These are phyloP conservation scores for Claviceps spartinae DNA, from an alignment of 2,329 filamentous ascomycete species.

Conservation along the genomic window DNA sequence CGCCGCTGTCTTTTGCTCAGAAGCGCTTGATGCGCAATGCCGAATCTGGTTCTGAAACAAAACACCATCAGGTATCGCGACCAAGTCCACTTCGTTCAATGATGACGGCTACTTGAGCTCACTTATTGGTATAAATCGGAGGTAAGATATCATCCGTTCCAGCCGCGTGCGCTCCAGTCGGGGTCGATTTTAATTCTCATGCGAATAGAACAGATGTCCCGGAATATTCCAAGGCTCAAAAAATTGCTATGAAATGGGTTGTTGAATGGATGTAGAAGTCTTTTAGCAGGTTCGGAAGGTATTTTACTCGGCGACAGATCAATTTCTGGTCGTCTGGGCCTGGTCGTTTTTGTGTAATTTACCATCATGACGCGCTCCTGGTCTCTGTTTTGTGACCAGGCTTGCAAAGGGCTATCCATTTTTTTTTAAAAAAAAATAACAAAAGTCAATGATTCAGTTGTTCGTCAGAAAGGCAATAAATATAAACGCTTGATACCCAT, in stretches of 20 bases:
- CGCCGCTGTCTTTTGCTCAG: slow-evolving; percentile 30
- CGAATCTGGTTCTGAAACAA: slow-evolving; percentile 29
- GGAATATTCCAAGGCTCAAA: slow-evolving; percentile 3
- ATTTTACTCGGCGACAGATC: background rate
- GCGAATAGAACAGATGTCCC: background rate
- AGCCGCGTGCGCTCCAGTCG: background rate
- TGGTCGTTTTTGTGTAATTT: background rate
- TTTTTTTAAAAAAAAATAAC: background rate
- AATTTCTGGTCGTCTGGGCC: background rate
- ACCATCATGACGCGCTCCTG: background rate
- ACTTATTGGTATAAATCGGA: slow-evolving; percentile 17
- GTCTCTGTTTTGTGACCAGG: background rate
- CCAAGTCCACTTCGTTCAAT: slow-evolving; percentile 57
- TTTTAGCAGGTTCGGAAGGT: background rate
- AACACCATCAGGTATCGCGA: slow-evolving; percentile 38
- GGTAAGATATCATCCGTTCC: slow-evolving; percentile 11
- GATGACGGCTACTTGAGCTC: slow-evolving; percentile 48
- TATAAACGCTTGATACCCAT: background rate
- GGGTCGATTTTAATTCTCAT: slow-evolving; percentile 2
- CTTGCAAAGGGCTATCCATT: background rate
- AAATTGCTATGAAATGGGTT: slow-evolving; percentile 4
- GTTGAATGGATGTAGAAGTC: background rate
- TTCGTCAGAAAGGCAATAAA: background rate
- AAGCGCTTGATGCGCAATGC: slow-evolving; percentile 34
- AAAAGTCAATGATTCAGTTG: slow-evolving; percentile 1